These are phyloP conservation scores for Starmerella riodocensis DNA, from an alignment of 805 yeast genomes.

Conservation along the genomic window DNA sequence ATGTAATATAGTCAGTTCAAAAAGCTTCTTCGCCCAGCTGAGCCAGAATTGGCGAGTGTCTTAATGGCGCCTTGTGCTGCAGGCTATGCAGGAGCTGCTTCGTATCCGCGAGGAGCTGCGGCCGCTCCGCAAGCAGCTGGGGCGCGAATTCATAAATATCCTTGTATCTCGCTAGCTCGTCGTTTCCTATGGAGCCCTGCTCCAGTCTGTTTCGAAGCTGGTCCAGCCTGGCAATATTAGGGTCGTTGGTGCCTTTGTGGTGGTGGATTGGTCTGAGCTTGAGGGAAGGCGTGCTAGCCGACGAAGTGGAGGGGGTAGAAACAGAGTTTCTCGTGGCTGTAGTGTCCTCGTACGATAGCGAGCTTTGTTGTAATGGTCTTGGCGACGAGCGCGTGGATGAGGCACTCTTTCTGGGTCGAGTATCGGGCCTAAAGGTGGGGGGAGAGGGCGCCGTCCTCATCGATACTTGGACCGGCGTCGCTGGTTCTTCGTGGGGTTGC, in stretches of 20 bases:
- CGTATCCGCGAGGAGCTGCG: neutral
- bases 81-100: neutral
- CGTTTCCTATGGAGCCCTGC: neutral
- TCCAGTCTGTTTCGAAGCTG: neutral
- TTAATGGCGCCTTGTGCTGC: neutral
- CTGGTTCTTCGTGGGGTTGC: no score
- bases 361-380: no score
- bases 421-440: no score
- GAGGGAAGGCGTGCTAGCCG: neutral
- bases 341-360: no score
- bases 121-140: slow-evolving; percentile 2
- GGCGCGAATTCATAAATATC: neutral
- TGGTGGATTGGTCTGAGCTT: neutral
- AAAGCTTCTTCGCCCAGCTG: neutral
- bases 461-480: no score
- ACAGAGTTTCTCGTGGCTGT: no score
- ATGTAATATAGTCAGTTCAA: no score
- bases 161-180: slow-evolving; percentile 1
- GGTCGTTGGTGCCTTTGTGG: neutral
- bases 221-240: neutral
- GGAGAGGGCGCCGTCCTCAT: no score
- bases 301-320: no score
- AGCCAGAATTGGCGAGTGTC: neutral
- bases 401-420: no score
- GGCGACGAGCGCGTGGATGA: no score